Evolutionary conservation across 257 asterid species (phyloP).

Genomic region (Paraleonurus japonicus): DNA sequence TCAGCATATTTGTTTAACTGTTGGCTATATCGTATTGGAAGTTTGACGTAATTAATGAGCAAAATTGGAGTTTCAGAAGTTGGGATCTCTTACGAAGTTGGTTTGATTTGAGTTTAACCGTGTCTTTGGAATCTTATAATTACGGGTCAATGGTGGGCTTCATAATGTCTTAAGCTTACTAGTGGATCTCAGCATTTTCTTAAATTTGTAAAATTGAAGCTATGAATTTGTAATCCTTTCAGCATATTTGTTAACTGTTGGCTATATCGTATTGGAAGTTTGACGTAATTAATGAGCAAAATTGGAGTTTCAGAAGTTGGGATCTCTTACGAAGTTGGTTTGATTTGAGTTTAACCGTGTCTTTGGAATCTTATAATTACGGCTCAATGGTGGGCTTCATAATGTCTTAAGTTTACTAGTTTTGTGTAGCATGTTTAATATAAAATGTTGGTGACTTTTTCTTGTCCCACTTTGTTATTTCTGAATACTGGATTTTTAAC

Average conservation of each 20-base stretch:
- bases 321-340: background rate
- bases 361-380: background rate
- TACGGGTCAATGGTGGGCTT: background rate
- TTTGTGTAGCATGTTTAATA: background rate
- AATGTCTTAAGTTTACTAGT: background rate
- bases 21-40: background rate
- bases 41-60: background rate
- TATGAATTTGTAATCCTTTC: background rate
- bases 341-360: background rate
- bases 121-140: background rate
- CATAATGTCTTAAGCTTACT: background rate
- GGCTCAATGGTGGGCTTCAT: background rate
- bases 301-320: background rate
- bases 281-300: background rate
- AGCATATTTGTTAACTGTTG: background rate
- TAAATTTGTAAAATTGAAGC: background rate
- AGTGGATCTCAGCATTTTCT: background rate
- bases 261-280: background rate
- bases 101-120: background rate
- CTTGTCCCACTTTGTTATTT: background rate
- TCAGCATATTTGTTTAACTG: background rate
- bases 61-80: background rate
- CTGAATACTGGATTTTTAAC: background rate
- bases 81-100: background rate
- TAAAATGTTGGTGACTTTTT: background rate